Evolutionary conservation across 2,329 filamentous ascomycete species (phyloP), one percentile per base, ranked within the genome.

Genomic region (Fusarium kyushuense): DNA sequence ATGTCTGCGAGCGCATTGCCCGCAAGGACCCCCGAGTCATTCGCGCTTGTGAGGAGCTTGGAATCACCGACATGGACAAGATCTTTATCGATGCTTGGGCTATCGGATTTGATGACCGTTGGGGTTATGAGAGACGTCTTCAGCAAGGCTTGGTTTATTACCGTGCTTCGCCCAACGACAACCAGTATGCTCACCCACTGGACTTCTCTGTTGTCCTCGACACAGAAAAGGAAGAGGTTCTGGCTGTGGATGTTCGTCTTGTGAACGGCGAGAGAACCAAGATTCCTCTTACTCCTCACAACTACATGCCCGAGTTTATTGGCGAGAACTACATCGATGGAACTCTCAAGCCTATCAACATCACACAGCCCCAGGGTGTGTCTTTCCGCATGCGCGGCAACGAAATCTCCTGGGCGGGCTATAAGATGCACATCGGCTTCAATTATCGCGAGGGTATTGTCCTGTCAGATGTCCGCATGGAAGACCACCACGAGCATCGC

Each of bases 141-240:
- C 92, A 95, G 79, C 92, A 95, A 80, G 92, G 91, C 14, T 81
- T 95, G 29, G 92, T 93, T 86, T 94, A 94, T 80, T 94, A 93
- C 76, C 87, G 92, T 38, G 90, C 89, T 35, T 86, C 92, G 62
- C 75, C 88, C 16, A 89, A 92, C 69, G 92, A 94, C 33, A 88
- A 88, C 69, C 83, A 84, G 73, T 88, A 88, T 67, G 85, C 86
- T 6, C 87, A 87, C 55, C 86, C 86, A 0, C 78, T 88, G 11
- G 82, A 86, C 54, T 78, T 88, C 23, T 82, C 80, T 45, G 82
- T 79, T 47, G 73, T 79, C 29, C 70, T 73, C 30, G 77, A 79
- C 60, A 79, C 84, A 10, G 84, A 87, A 69, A 80, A 84, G 47
- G 84, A 83, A 10, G 80, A 84, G 63, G 74, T 82, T 3, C 76